These are phyloP conservation scores for Trichoderma virens DNA, from an alignment of 495 filamentous ascomycete species.

Conservation along the genomic window DNA sequence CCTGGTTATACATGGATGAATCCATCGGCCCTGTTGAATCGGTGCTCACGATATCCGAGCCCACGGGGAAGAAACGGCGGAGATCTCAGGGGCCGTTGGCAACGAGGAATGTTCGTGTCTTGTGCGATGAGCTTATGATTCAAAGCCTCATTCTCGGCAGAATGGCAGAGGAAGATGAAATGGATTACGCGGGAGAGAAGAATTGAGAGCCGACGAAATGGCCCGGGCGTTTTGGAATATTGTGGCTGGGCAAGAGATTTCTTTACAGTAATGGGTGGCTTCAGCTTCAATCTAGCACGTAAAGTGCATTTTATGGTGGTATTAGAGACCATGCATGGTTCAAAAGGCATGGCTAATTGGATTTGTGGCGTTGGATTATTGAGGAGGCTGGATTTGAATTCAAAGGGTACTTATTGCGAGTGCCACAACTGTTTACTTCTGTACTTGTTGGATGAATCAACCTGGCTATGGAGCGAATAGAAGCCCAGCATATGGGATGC, in stretches of 20 bases:
- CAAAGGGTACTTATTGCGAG: no score
- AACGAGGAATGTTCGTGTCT: constrained; percentile 45
- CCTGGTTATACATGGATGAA: constrained; percentile 76
- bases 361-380: no score
- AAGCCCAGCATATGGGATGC: no score
- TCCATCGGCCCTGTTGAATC: constrained; percentile 22
- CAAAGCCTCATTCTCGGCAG: constrained; percentile 88
- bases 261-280: no score
- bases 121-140: constrained; percentile 82
- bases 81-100: constrained; percentile 29
- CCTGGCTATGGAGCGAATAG: no score
- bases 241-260: background rate
- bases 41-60: constrained; percentile 6
- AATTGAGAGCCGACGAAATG: background rate
- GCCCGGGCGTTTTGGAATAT: background rate
- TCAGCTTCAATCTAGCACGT: no score
- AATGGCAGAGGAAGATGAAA: constrained; percentile 55
- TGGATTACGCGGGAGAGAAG: constrained; percentile 21
- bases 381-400: no score
- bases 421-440: no score
- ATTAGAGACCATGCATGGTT: no score
- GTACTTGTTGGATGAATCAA: no score
- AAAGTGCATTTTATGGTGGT: no score
- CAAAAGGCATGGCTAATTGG: no score
- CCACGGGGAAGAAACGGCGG: constrained; percentile 34